These are phyloP conservation scores for Phyllosticta citriasiana DNA, from an alignment of 2,329 filamentous ascomycete genomes.

Conservation along the genomic window DNA sequence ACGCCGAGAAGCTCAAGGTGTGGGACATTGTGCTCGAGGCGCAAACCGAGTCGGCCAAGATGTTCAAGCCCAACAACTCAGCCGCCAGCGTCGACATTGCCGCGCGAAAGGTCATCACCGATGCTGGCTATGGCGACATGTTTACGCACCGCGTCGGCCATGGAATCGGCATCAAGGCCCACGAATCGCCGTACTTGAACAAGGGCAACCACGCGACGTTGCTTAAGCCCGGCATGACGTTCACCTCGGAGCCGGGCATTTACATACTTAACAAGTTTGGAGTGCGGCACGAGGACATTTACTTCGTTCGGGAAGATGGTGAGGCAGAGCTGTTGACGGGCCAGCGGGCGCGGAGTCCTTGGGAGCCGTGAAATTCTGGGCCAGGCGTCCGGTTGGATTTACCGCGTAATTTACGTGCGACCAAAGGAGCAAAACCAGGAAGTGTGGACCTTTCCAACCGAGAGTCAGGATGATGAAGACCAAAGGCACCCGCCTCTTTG, in stretches of 20 bases:
- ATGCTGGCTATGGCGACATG: constrained; percentile 47
- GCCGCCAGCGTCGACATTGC: constrained; percentile 53
- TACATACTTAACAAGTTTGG: constrained; percentile 52
- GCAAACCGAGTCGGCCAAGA: constrained; percentile 44
- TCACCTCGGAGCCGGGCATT: constrained; percentile 54
- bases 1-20: constrained; percentile 44
- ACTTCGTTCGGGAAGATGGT: constrained; percentile 45
- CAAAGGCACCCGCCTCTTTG: too few species aligned
- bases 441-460: not conserved
- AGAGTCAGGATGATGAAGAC: too few species aligned
- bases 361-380: constrained; percentile 33
- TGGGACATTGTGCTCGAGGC: constrained; percentile 55
- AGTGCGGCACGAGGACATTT: constrained; percentile 53
- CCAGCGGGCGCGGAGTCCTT: constrained; percentile 41
- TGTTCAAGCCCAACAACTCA: constrained; percentile 41
- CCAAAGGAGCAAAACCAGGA: not conserved
- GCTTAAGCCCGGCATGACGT: constrained; percentile 49
- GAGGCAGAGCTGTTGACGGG: constrained; percentile 48
- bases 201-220: constrained; percentile 45
- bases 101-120: constrained; percentile 46
- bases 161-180: constrained; percentile 57
- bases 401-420: not conserved
- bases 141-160: constrained; percentile 57
- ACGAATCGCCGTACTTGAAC: constrained; percentile 55
- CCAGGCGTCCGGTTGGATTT: not conserved